phyloP scores from a whole-genome alignment of 768 basidiomycete species.

The Boletellus emodensis region DNA sequence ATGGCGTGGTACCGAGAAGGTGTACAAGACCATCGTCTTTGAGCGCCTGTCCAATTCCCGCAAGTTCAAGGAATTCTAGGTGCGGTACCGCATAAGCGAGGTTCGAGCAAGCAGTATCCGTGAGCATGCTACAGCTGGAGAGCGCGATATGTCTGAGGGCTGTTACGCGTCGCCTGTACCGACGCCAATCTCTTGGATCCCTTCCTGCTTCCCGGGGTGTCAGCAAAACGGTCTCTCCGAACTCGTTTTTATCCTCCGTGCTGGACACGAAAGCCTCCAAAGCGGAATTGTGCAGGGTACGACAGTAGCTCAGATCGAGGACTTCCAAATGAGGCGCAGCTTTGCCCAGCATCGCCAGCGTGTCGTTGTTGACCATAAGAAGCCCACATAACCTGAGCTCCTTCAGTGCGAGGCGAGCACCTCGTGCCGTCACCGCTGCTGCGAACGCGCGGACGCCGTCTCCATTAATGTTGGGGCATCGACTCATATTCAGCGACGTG shows the following conservation, averaged over 20 bases:
- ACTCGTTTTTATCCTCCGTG: constrained; percentile 23
- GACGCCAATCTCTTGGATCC: constrained; percentile 45
- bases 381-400: constrained; percentile 68
- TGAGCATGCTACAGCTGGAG: constrained; percentile 66
- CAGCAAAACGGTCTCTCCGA: constrained; percentile 45
- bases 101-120: constrained; percentile 70
- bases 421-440: constrained; percentile 40
- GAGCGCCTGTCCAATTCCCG: constrained; percentile 65
- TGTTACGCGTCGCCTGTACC: constrained; percentile 59
- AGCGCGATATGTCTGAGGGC: constrained; percentile 69
- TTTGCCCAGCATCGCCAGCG: constrained; percentile 62
- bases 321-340: constrained; percentile 72
- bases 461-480: constrained; percentile 66
- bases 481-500: constrained; percentile 60
- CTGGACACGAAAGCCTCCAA: constrained; percentile 69
- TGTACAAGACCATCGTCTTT: constrained; percentile 70
- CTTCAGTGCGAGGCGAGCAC: constrained; percentile 50
- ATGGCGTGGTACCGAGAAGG: constrained; percentile 64
- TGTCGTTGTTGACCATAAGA: constrained; percentile 52
- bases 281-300: constrained; percentile 69
- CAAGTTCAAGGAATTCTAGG: constrained; percentile 77
- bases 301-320: constrained; percentile 73
- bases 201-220: constrained; percentile 64
- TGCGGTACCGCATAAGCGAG: constrained; percentile 66
- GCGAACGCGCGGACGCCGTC: constrained; percentile 54